A percentile compares a stretch with the other conserved stretches of the same genome.
Conservation (phyloP, 768 basidiomycete species). For the Coprinopsis strossmayeri region DNA sequence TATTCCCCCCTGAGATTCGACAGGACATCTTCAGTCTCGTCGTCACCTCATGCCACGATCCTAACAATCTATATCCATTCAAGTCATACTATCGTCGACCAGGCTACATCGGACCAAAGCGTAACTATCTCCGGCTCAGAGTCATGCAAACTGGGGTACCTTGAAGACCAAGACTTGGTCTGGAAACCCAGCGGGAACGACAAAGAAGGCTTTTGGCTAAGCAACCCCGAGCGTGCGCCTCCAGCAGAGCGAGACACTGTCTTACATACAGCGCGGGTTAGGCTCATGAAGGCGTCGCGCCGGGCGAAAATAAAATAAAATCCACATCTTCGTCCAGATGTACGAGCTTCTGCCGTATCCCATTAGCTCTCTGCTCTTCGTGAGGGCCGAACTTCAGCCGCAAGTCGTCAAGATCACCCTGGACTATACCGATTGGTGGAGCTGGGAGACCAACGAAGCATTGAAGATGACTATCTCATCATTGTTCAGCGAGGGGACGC, state of each 20-base stretch:
- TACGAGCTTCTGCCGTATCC: background rate
- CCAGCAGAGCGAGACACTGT: too few relatives aligned
- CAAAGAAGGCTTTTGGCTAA: background rate
- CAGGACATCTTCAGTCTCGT: background rate
- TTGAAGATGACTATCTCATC: background rate
- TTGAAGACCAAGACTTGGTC: background rate
- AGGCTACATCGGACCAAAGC: background rate
- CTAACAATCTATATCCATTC: background rate
- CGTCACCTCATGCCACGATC: background rate
- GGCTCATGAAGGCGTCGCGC: too few relatives aligned
- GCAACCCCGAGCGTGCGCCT: background rate
- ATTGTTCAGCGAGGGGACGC: background rate
- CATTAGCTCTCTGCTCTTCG: background rate
- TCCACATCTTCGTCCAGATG: background rate
- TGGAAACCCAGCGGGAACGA: background rate
- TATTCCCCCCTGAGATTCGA: background rate
- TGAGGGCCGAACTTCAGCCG: background rate
- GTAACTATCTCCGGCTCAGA: background rate
- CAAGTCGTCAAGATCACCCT: background rate
- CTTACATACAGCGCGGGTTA: too few relatives aligned
- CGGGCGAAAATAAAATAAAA: background rate
- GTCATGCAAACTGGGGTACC: background rate
- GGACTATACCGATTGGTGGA: background rate
- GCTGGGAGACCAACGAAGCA: background rate
- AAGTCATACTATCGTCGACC: background rate